phyloP scores from a whole-genome alignment of 73 alveolate species.

The Blepharisma stoltei region DNA sequence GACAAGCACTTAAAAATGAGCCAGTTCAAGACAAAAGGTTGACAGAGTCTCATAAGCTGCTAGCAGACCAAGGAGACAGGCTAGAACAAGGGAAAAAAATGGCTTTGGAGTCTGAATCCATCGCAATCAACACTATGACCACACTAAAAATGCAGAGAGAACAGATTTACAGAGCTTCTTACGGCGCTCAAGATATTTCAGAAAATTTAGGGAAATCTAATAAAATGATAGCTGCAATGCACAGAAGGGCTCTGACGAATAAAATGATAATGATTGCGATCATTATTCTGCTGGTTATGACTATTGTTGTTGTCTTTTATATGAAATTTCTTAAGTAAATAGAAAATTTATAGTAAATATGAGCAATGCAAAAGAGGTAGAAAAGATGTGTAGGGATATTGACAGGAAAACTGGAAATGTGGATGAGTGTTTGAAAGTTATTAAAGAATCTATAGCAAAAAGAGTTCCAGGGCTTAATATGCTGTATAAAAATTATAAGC shows the following conservation, averaged over 20 bases:
- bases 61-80: conserved; percentile 5
- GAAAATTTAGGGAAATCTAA: conserved; percentile 11
- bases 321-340: conserved; percentile 4
- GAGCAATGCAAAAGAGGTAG: no score
- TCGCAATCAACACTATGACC: background rate
- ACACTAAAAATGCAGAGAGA: background rate
- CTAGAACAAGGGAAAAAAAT: background rate
- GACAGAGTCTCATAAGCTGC: background rate
- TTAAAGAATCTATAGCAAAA: no score
- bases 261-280: conserved; percentile 10
- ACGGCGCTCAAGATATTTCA: background rate
- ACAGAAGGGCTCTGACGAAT: background rate
- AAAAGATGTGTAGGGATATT: no score
- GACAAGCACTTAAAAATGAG: no score
- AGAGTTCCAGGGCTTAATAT: no score
- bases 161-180: background rate
- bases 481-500: no score
- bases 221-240: conserved; percentile 2
- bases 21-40: no score
- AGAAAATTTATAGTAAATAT: background rate
- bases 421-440: no score
- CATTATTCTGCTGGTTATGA: background rate
- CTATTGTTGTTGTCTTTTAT: background rate
- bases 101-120: conserved; percentile 19
- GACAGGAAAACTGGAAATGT: no score